Evolutionary conservation across 345 rosid species (phyloP), one percentile per base, ranked within the genome.

Genomic region (Excoecaria cochinchinensis): DNA sequence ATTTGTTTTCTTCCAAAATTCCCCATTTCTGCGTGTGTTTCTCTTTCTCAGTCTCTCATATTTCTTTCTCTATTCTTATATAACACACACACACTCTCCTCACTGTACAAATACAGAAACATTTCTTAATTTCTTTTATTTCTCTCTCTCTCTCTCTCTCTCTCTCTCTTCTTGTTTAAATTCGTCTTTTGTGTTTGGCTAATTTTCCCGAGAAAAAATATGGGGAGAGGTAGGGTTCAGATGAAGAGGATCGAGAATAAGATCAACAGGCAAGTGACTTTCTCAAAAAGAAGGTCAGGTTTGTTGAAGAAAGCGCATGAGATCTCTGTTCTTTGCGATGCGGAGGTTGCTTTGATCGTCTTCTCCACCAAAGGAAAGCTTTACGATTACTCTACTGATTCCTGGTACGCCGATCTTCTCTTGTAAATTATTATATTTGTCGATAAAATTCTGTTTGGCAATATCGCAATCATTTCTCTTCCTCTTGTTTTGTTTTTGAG

Each of bases 251-350:
- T 89, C 71, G 92, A 89, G 85, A 89, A 89, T 89, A 87, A 89
- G 81, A 89, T 85, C 77, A 87, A 87, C 61, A 76, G 92, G 63
- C 92, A 89, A 70, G 92, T 87, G 42, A 89, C 92, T 10, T 89
- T 89, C 69, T 89, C 92, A 0, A 89, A 89, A 80, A 69, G 92
- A 42, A 78, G 92, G 82, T 72, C 79, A 24, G 92, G 92, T 3
- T 79, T 89, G 64, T 81, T 87, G 64, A 89, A 89, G 84, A 89
- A 89, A 80, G 90, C 92, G 4, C 80, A 85, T 53, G 92, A 89
- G 86, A 88, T 88, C 92, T 88, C 92, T 47, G 89, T 88, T 21
- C 85, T 88, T 65, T 88, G 91, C 42, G 89, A 88, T 81, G 89
- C 91, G 65, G 90, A 88, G 22, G 90, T 88, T 15, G 92, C 82